Evolutionary conservation across 495 filamentous ascomycete genomes (phyloP).

Genomic region (Talaromyces wortmannii): DNA sequence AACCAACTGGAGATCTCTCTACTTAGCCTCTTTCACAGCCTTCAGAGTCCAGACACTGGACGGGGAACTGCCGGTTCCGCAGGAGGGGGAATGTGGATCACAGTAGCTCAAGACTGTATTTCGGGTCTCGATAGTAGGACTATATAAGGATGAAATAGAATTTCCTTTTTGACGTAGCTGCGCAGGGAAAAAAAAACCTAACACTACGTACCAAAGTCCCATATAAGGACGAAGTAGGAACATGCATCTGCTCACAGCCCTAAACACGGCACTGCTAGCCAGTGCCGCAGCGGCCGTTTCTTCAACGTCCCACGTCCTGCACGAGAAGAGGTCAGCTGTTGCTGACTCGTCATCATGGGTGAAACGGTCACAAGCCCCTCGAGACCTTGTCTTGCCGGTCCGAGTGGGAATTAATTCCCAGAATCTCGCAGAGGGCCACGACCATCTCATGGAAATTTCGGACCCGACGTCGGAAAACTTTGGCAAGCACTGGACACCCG

Average conservation of each 20-base stretch:
- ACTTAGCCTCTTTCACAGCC: too few relatives aligned
- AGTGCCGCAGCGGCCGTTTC: not conserved
- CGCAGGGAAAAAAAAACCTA: too few relatives aligned
- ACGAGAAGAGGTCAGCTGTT: not conserved
- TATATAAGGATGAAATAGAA: too few relatives aligned
- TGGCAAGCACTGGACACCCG: slow-evolving; percentile 15
- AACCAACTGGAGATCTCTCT: too few relatives aligned
- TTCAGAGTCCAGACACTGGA: too few relatives aligned
- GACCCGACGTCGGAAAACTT: slow-evolving; percentile 14
- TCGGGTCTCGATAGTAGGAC: too few relatives aligned
- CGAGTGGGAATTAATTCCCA: slow-evolving; percentile 24
- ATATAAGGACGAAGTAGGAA: not conserved
- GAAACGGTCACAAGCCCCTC: slow-evolving; percentile 1
- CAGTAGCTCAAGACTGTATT: too few relatives aligned
- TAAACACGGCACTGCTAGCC: not conserved
- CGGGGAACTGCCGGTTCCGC: too few relatives aligned
- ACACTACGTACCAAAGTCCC: too few relatives aligned
- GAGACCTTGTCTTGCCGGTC: slow-evolving; percentile 16
- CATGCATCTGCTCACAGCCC: not conserved
- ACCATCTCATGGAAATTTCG: slow-evolving; percentile 23
- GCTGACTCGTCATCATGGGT: not conserved
- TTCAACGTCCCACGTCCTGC: not conserved
- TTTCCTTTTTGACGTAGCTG: too few relatives aligned
- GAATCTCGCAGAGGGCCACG: slow-evolving; percentile 21
- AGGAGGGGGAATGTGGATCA: too few relatives aligned